Base-by-base conservation (phyloP, 371 early-diverging fungal species). In the Mortierella sp. region DNA sequence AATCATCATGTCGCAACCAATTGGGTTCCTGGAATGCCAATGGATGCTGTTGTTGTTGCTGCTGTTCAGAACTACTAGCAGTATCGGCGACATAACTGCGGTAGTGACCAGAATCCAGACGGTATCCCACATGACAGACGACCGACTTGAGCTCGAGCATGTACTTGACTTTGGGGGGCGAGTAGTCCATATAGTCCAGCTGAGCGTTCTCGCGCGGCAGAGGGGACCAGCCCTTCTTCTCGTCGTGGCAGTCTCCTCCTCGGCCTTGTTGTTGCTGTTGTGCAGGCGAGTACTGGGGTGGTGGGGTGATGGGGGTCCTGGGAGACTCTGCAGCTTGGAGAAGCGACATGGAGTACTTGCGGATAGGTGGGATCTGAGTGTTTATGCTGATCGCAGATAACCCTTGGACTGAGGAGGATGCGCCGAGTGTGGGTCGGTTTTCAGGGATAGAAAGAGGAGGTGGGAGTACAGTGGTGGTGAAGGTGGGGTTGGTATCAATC, bases 21-120 rank as follows among this genome's bases (percentile, higher is more conserved):
- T 87, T 80, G 12, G 87, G 87, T 60, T 87, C 87, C 75, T 85
- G 79, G 46, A 73, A 68, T 3, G 76, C 8, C 21, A 73, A 51
- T 2, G 76, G 76, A 35, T 74, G 76, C 1, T 65, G 38, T 21
- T 41, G 41, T 21, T 65, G 38, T 8, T 41, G 41, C 18, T 7
- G 35, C 32, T 27, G 3, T 18, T 68, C 16, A 24, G 24, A 60
- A 48, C n/a, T 51, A 12, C 78, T 71, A 7, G 78, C 71, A 43
- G 65, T 54, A n/a, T 89, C 82, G 11, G 90, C 87, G 7, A 89
- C 87, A 84, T 89, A 93, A 38, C 89, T 90, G 54, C 91, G 84
- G 51, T 93, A 93, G 76, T 93, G 93, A 8, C 93, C 93, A 60
- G 89, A 84, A 21, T 88, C 78, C 4, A 91, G 88, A 8, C 89